Conservation (phyloP, 108 stramenopile genomes). For the Hondaea fermentalgiana region DNA sequence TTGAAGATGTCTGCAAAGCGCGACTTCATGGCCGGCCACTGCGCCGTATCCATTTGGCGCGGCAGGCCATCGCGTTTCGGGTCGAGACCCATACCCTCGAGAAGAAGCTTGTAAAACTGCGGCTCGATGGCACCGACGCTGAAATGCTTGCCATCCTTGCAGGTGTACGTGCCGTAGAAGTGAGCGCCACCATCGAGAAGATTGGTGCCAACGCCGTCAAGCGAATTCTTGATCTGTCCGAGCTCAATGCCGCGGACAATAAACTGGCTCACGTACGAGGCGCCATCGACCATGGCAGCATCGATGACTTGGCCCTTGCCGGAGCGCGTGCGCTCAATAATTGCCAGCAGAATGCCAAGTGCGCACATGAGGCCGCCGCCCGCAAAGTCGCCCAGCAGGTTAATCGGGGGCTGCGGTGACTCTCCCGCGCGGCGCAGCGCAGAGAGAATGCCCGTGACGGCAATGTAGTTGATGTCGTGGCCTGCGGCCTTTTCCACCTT, state of each 20-base stretch:
- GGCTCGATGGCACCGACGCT: conserved; percentile 7
- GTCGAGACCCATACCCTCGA: neutral
- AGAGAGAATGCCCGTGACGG: neutral
- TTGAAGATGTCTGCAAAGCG: neutral
- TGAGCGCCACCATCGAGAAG: conserved; percentile 3
- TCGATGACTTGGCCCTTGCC: conserved; percentile 10
- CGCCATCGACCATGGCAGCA: conserved; percentile 14
- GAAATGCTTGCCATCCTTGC: conserved; percentile 16
- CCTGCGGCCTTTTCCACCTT: conserved; percentile 7
- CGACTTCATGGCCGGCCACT: neutral
- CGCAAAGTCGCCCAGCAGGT: neutral
- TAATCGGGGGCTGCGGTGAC: neutral
- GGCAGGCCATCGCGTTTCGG: conserved; percentile 5
- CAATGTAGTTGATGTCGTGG: conserved; percentile 16
- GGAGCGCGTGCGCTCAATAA: conserved; percentile 10
- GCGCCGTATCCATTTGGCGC: neutral
- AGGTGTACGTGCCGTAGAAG: neutral
- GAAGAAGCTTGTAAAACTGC: neutral
- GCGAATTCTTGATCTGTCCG: neutral
- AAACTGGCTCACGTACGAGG: neutral
- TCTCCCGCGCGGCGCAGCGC: neutral
- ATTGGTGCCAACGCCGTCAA: neutral
- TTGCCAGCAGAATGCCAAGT: neutral
- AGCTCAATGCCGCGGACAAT: neutral
- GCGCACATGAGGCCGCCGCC: conserved; percentile 7